Base-by-base conservation (phyloP, 2,329 filamentous ascomycete genomes). In the Cadophora sp. region DNA sequence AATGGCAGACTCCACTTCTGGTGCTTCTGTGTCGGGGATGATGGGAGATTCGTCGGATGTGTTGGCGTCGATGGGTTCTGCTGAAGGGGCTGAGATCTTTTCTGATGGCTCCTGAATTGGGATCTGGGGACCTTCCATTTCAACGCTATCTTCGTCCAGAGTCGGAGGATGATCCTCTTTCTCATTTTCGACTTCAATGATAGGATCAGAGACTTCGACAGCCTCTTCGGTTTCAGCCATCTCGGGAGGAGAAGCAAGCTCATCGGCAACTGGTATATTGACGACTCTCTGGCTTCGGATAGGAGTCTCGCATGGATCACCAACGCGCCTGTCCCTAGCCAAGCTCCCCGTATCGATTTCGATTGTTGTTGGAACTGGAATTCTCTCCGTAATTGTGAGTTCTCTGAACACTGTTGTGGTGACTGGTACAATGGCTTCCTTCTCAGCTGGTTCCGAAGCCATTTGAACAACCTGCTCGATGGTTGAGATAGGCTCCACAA, bases 321-420 rank as follows among this genome's bases (percentile, higher is more conserved):
- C 8, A 11, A 11, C 30, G 16, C 7, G 6, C 18, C 20, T 36
- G 4, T 22, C 20, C 20, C 20, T 39, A 6, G 20, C 27, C 27
- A 30, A 30, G 27, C 27, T 6, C 6, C 27, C 27, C 27, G 27
- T 30, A 6, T 30, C 27, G 6, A 30, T 30, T 30, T 30, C 1
- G 27, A 30, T 30, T 30, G 27, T 30, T 30, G 59, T 61, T 20
- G 64, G 33, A 16, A 50, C 50, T n/a, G 65, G 65, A 20, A 67
- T 43, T 16, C 51, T 60, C 43, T 66, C 39, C 4, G 64, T 68
- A 11, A 68, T 56, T 8, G 64, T 68, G 18, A 59, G 41, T 45
- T 69, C 64, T n/a, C 43, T 55, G 45, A 65, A 60, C 3, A 66
- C 43, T 14, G 67, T 69, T 3, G 67, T 66, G 3, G 67, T 69